Percentiles rank a stretch among this genome's conserved stretches.
These are phyloP conservation scores for Ophiocordyceps sinensis DNA, from an alignment of 2,329 filamentous ascomycete genomes.

Conservation along the genomic window DNA sequence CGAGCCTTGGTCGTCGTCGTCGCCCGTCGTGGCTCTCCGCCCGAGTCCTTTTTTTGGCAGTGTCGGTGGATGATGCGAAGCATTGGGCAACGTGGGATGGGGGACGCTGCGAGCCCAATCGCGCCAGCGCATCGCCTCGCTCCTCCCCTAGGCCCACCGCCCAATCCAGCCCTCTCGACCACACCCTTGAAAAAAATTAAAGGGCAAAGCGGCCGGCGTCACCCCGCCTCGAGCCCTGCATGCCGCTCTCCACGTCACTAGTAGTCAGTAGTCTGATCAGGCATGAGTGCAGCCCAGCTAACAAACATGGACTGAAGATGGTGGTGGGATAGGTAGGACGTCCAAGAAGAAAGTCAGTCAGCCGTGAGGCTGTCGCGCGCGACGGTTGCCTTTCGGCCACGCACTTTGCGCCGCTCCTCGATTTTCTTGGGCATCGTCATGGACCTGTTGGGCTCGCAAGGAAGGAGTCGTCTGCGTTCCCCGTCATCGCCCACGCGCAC, in stretches of 20 bases:
- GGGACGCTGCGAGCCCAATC: background rate
- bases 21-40: background rate
- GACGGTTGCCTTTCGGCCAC: background rate
- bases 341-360: background rate
- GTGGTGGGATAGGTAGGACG: background rate
- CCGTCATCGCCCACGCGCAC: background rate
- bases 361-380: slow-evolving; percentile 1
- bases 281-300: slow-evolving; percentile 1
- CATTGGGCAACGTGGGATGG: background rate
- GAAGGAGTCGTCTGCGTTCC: background rate
- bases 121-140: background rate
- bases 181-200: background rate
- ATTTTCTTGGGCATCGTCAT: slow-evolving; percentile 1
- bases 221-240: slow-evolving; percentile 1
- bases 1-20: background rate
- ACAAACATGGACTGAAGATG: background rate
- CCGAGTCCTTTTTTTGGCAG: background rate
- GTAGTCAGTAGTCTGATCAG: background rate
- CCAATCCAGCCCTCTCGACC: background rate
- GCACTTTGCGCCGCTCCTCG: background rate
- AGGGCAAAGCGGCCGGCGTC: background rate
- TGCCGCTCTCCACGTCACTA: slow-evolving; percentile 3
- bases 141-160: background rate
- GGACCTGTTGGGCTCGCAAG: slow-evolving; percentile 1
- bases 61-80: background rate